Base-by-base conservation (phyloP, 768 basidiomycete species). In the Nidularia sp. region DNA sequence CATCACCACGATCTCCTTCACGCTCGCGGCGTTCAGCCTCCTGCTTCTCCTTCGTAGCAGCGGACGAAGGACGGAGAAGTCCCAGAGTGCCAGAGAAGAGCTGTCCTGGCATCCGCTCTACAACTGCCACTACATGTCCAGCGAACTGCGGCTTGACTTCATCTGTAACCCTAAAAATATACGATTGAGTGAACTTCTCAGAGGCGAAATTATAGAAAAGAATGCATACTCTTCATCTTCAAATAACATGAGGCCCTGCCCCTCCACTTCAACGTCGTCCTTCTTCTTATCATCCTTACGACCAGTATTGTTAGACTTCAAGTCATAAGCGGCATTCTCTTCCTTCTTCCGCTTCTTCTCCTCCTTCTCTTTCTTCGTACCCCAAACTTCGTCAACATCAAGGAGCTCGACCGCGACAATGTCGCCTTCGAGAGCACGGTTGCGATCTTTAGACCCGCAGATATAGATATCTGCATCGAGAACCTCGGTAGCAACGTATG, bases 341-440 rank as follows among this genome's bases (percentile, higher is more conserved):
- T 98, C 97, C 81, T 99, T 99, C 76, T 98, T 98, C 64, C 96
- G 81, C 77, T 99, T 98, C 86, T 99, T 99, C 76, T 98, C 97
- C 69, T 98, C 97, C 74, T 99, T 99, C 75, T 99, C 97, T 73
- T 99, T 99, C 80, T 99, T 99, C 4, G 97, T 97, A 6, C 90
- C 88, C 92, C 92, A 92, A 10, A 97, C 95, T 70, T 98, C 95
- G 62, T 98, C 94, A 25, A 98, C 96, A 60, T 99, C 97, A 51
- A 99, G 79, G 44, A 99, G 81, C 69, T 99, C 97, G 22, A 99
- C 92, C 18, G 96, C 97, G 53, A 99, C 93, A 52, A 98, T 96
- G 64, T 99, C 97, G 25, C 97, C 97, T 67, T 99, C 97, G 35
- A 99, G 78, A 39, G 97, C 97, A 57, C 97, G 87, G 66, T 99